Conservation (phyloP, 352 stramenopile species). For the Peronospora destructor region DNA sequence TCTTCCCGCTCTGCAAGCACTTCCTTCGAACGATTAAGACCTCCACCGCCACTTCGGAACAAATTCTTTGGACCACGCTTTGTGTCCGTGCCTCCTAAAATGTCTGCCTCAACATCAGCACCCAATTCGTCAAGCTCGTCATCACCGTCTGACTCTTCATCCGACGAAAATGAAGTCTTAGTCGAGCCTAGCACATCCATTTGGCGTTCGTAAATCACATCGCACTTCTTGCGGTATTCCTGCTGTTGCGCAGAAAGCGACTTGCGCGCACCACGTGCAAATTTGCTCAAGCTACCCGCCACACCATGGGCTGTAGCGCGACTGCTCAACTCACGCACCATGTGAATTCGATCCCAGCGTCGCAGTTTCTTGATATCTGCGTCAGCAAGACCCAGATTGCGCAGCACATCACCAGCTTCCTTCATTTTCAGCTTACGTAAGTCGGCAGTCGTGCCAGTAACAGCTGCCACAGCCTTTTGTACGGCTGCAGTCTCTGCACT, state of each 20-base stretch:
- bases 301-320: constrained; percentile 61
- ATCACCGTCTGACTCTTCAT: constrained; percentile 69
- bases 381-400: constrained; percentile 69
- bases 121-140: constrained; percentile 64
- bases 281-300: constrained; percentile 71
- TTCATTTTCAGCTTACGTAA: constrained; percentile 86
- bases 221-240: constrained; percentile 80
- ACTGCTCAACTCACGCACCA: constrained; percentile 74
- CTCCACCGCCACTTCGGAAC: constrained; percentile 66
- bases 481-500: constrained; percentile 56
- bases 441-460: constrained; percentile 80
- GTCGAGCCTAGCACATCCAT: constrained; percentile 69
- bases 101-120: constrained; percentile 73
- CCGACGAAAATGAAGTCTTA: constrained; percentile 59
- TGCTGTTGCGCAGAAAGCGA: constrained; percentile 76
- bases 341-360: constrained; percentile 79
- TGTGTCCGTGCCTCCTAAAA: constrained; percentile 52
- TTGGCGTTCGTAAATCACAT: constrained; percentile 79
- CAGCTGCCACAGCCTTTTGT: constrained; percentile 66
- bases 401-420: constrained; percentile 69
- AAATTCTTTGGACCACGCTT: constrained; percentile 70
- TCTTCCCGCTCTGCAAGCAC: constrained; percentile 71
- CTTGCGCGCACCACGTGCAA: constrained; percentile 70
- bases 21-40: constrained; percentile 70
- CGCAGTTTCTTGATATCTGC: constrained; percentile 77